Evolutionary conservation across 768 basidiomycete genomes (phyloP), one percentile per base, ranked within the genome.

Genomic region (Infundibulicybe gibba): DNA sequence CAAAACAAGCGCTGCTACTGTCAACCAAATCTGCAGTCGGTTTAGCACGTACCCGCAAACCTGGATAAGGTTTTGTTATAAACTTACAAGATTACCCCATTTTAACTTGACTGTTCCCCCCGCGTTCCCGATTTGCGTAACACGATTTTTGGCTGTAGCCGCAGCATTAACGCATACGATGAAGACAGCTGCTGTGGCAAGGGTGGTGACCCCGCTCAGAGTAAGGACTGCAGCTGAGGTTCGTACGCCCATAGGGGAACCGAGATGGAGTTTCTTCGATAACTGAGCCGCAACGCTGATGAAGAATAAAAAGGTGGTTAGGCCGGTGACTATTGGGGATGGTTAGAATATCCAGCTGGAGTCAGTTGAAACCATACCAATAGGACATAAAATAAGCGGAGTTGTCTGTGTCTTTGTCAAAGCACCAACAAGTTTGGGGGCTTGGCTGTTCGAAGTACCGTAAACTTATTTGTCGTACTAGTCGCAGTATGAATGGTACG

Each of bases 1-100:
- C 43, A 34, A 32, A 6, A 53, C 12, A 1, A 44, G 44, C 12
- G 49, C 48, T 3, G 51, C 16, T 6, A 41, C 54, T 1, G 54
- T 48, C 2, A 56, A 33, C 54, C 52, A 56, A 15, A 51, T 30
- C 54, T 56, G 8, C 8, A 8, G 16, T 1, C 16, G n/a, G 2
- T 38, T 12, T 32, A 38, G 17, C n/a, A 32, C 41, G 21, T 13
- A 17, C 10, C 32, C 19, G 16, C 10, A 21, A 11, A 43, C 6
- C 5, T 42, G 16, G 10, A 17, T 25, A 15, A 33, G 25, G 19
- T n/a, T 16, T 35, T 10, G 19, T 31, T 16, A 30, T 16, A 13
- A 25, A 49, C 52, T 17, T 30, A 54, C 55, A 33, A 53, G 44
- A 39, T 49, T 51, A 30, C 44, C 53, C 50, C 55, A 54, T n/a